Conservation (phyloP, 2,329 filamentous ascomycete species). For the Colletotrichum incanum region DNA sequence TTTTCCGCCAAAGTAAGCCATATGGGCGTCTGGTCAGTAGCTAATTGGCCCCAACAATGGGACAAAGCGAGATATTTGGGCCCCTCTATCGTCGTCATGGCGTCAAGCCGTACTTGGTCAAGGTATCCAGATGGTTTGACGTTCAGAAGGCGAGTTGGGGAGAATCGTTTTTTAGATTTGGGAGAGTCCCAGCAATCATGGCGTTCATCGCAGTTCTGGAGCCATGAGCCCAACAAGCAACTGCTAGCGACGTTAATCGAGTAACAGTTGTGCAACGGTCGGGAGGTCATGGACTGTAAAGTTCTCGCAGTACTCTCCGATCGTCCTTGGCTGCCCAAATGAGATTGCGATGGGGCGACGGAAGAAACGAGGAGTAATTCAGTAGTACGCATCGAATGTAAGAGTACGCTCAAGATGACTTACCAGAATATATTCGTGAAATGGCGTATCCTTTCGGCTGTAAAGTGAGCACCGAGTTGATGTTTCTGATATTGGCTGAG, state of each 20-base stretch:
- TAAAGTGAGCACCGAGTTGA: not conserved
- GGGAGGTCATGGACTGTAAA: too few relatives aligned
- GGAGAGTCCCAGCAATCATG: not conserved
- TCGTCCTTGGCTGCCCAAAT: not conserved
- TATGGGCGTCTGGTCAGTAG: not conserved
- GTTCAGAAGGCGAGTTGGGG: not conserved
- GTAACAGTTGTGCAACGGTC: not conserved
- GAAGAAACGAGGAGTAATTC: not conserved
- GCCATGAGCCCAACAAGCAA: not conserved
- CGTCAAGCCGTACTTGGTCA: not conserved
- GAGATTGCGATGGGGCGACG: not conserved
- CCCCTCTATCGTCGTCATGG: not conserved
- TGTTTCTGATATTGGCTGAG: not conserved
- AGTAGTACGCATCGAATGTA: not conserved
- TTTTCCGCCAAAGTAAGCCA: not conserved
- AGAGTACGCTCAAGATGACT: not conserved
- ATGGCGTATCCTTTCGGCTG: not conserved
- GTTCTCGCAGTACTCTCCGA: not conserved
- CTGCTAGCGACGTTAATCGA: not conserved
- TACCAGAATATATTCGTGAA: not conserved
- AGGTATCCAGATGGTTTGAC: not conserved
- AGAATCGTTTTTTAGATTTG: not conserved
- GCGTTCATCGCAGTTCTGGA: not conserved
- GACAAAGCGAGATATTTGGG: not conserved
- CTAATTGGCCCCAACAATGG: not conserved